These are phyloP conservation scores for Globisporangium echinulatum DNA, from an alignment of 352 stramenopile species.

Conservation along the genomic window DNA sequence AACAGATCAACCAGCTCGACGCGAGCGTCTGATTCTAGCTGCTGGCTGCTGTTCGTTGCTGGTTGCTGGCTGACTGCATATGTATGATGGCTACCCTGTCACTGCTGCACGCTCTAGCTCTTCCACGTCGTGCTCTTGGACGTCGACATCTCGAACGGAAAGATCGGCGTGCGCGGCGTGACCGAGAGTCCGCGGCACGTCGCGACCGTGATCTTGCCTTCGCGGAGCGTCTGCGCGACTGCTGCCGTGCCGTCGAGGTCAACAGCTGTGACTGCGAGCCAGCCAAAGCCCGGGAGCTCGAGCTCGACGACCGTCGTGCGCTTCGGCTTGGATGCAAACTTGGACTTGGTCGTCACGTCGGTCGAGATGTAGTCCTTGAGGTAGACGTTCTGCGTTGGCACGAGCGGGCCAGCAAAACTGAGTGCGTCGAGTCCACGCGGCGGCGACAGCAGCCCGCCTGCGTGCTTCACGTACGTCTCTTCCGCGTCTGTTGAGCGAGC, in stretches of 20 bases:
- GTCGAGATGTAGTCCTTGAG: slow-evolving; percentile 66
- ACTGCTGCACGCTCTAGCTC: slow-evolving; percentile 20
- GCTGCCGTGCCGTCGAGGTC: slow-evolving; percentile 70
- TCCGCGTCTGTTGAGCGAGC: slow-evolving; percentile 34
- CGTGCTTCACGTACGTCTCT: slow-evolving; percentile 77
- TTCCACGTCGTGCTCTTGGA: slow-evolving; percentile 79
- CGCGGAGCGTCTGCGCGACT: slow-evolving; percentile 53
- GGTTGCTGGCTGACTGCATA: not conserved
- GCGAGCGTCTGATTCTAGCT: too few species aligned
- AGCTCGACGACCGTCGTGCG: slow-evolving; percentile 74
- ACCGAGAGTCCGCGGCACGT: slow-evolving; percentile 60
- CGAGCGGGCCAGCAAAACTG: slow-evolving; percentile 64
- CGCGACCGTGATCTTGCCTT: slow-evolving; percentile 55
- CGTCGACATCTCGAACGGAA: slow-evolving; percentile 74
- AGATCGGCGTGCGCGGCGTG: slow-evolving; percentile 50
- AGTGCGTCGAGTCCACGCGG: slow-evolving; percentile 70
- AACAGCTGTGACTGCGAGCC: slow-evolving; percentile 69
- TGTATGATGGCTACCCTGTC: not conserved
- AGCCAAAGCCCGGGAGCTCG: slow-evolving; percentile 75
- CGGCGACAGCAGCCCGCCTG: slow-evolving; percentile 66
- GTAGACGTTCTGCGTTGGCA: slow-evolving; percentile 45
- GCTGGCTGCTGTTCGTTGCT: too few species aligned
- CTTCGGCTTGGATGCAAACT: slow-evolving; percentile 70
- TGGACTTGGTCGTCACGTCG: slow-evolving; percentile 59
- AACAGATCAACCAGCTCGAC: too few species aligned